Evolutionary conservation across 345 rosid species (phyloP).

Genomic region (Syzygium aromaticum): DNA sequence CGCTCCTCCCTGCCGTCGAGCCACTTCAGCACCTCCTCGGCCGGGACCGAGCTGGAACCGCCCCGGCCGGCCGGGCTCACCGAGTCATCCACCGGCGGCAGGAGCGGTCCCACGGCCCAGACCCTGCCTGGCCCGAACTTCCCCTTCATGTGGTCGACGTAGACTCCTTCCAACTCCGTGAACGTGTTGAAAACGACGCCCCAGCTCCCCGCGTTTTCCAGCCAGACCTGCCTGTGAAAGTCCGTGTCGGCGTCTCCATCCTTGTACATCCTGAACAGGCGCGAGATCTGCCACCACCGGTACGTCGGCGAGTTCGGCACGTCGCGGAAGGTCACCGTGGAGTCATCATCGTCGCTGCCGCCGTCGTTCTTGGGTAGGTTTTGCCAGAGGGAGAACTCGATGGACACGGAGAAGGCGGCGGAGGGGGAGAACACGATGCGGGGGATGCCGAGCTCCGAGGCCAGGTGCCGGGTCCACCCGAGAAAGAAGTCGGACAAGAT

Average conservation of each 20-base stretch:
- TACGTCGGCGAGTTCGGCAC: constrained; percentile 37
- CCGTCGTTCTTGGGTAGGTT: constrained; percentile 10
- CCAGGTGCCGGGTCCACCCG: constrained; percentile 56
- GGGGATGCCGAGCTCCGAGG: constrained; percentile 25
- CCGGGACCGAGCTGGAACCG: constrained; percentile 28
- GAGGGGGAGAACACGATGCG: constrained; percentile 57
- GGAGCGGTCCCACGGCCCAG: constrained; percentile 54
- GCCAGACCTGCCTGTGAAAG: constrained; percentile 13
- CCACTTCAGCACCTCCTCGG: constrained; percentile 30
- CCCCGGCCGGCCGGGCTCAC: constrained; percentile 17
- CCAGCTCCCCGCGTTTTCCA: constrained; percentile 32
- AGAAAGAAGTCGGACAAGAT: constrained; percentile 59
- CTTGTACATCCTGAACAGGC: constrained; percentile 1
- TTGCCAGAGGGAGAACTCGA: constrained; percentile 10
- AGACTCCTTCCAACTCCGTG: constrained; percentile 27
- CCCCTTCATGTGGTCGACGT: constrained; percentile 28
- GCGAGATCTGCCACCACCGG: constrained; percentile 28
- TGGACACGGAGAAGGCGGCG: constrained; percentile 24
- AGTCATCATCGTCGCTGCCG: not conserved
- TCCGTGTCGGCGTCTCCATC: constrained; percentile 32
- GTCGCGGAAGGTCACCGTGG: constrained; percentile 11
- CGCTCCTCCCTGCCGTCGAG: constrained; percentile 36
- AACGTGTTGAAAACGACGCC: constrained; percentile 52
- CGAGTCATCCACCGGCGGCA: constrained; percentile 1
- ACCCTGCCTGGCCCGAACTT: constrained; percentile 21